Evolutionary conservation across 2,329 filamentous ascomycete genomes (phyloP).

Genomic region (Lachnellula arida): DNA sequence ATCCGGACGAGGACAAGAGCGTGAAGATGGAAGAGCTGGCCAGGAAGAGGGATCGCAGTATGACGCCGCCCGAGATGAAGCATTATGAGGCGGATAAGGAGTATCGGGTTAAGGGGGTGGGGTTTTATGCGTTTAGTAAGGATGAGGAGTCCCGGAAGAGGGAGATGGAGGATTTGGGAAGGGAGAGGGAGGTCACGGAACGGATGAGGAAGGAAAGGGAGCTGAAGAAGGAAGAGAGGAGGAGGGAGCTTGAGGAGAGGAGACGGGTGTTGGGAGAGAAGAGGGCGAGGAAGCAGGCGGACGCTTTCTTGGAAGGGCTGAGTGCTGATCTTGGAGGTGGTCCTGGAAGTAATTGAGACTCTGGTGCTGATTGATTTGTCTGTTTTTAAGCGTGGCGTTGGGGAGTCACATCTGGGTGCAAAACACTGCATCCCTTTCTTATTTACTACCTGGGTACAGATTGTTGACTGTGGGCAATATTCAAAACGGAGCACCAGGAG

Average conservation of each 20-base stretch:
- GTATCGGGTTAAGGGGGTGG: constrained; percentile 81
- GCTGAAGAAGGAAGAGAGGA: constrained; percentile 53
- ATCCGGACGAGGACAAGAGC: constrained; percentile 59
- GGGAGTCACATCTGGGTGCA: no score
- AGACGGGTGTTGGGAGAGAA: constrained; percentile 40
- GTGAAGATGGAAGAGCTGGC: constrained; percentile 76
- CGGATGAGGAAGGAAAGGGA: constrained; percentile 46
- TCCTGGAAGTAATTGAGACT: not conserved
- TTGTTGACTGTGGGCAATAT: no score
- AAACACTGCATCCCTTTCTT: no score
- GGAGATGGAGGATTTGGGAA: constrained; percentile 72
- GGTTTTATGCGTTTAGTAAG: constrained; percentile 84
- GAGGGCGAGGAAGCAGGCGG: constrained; percentile 63
- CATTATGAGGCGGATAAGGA: constrained; percentile 87
- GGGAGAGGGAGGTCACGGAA: constrained; percentile 62
- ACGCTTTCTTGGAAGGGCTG: constrained; percentile 64
- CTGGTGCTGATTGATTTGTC: not conserved
- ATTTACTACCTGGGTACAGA: no score
- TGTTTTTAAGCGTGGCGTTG: not conserved
- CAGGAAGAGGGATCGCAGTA: constrained; percentile 68
- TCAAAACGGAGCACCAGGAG: no score
- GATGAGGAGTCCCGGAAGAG: constrained; percentile 59
- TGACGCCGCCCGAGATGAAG: constrained; percentile 71
- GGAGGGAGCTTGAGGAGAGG: constrained; percentile 57
- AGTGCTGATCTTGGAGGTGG: constrained; percentile 28